phyloP scores from a whole-genome alignment of 257 asterid genomes.

The Lycium barbarum region DNA sequence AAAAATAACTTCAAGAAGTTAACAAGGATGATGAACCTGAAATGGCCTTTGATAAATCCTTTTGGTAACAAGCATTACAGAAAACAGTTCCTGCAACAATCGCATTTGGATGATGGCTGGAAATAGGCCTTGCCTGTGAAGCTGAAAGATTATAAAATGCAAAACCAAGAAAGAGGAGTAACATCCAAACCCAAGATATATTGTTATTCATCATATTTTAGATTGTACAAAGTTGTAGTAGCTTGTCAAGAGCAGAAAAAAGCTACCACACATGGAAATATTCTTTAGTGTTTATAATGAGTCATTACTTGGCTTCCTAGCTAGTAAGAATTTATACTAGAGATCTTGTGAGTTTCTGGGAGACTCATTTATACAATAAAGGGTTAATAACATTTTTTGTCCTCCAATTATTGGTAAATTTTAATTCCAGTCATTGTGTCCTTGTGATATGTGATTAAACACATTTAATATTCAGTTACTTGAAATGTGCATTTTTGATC shows the following conservation, averaged over 20 bases:
- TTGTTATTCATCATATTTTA: slow-evolving; percentile 16
- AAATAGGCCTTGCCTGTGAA: slow-evolving; percentile 22
- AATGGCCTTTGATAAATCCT: slow-evolving; percentile 40
- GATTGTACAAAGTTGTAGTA: background rate
- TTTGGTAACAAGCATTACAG: slow-evolving; percentile 31
- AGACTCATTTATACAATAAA: background rate
- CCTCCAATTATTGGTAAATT: too few species aligned
- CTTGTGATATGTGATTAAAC: too few species aligned
- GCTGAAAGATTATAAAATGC: background rate
- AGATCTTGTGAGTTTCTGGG: background rate
- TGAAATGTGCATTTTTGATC: too few species aligned
- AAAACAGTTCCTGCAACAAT: slow-evolving; percentile 26
- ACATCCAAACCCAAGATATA: background rate
- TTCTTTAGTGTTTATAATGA: background rate
- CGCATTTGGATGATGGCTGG: slow-evolving; percentile 9
- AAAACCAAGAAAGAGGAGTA: background rate
- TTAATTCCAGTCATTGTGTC: too few species aligned
- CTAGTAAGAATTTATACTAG: background rate
- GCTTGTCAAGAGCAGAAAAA: background rate
- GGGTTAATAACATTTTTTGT: too few species aligned
- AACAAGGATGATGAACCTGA: slow-evolving; percentile 51
- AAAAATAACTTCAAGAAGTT: background rate
- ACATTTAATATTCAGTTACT: too few species aligned
- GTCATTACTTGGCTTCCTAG: slow-evolving; percentile 8
- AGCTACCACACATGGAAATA: background rate